These are phyloP conservation scores for Takakia lepidozioides DNA, from an alignment of 225 moss, liverwort and hornwort species.

Conservation along the genomic window DNA sequence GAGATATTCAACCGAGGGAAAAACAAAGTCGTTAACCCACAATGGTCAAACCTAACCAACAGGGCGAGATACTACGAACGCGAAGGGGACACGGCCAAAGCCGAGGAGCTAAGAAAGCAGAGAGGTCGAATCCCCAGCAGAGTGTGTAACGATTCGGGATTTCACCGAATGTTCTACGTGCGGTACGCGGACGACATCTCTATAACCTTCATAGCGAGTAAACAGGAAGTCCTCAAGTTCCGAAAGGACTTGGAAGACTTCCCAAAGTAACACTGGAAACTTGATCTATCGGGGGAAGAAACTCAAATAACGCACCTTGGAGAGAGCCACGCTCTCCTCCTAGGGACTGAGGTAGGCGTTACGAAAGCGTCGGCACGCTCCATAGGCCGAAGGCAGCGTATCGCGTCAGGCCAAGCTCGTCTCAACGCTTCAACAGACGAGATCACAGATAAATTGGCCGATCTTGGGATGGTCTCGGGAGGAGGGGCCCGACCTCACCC, in stretches of 20 bases:
- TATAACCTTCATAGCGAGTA: constrained; percentile 21
- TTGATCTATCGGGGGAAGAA: constrained; percentile 12
- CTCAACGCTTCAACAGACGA: constrained; percentile 40
- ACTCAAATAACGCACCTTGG: constrained; percentile 10
- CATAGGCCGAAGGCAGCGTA: neutral
- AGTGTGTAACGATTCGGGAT: constrained; percentile 3
- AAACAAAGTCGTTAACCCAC: constrained; percentile 1
- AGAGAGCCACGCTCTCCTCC: constrained; percentile 30
- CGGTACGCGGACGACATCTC: constrained; percentile 32
- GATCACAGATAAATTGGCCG: constrained; percentile 26
- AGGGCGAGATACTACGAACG: constrained; percentile 20
- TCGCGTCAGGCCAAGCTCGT: constrained; percentile 23
- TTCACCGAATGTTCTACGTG: constrained; percentile 36
- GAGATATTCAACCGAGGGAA: constrained; percentile 15
- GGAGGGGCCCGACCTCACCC: constrained; percentile 15
- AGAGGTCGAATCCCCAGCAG: constrained; percentile 19
- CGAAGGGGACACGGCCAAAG: constrained; percentile 30
- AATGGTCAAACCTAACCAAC: constrained; percentile 14
- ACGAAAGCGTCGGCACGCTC: constrained; percentile 1
- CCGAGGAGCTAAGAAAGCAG: constrained; percentile 16
- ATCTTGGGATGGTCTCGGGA: constrained; percentile 46
- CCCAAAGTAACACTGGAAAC: constrained; percentile 14
- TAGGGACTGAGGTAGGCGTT: constrained; percentile 28
- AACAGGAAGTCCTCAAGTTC: constrained; percentile 20
- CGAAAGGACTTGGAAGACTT: constrained; percentile 21